These are phyloP conservation scores for Beauveria sp. DNA, from an alignment of 2,329 filamentous ascomycete genomes.

Conservation along the genomic window DNA sequence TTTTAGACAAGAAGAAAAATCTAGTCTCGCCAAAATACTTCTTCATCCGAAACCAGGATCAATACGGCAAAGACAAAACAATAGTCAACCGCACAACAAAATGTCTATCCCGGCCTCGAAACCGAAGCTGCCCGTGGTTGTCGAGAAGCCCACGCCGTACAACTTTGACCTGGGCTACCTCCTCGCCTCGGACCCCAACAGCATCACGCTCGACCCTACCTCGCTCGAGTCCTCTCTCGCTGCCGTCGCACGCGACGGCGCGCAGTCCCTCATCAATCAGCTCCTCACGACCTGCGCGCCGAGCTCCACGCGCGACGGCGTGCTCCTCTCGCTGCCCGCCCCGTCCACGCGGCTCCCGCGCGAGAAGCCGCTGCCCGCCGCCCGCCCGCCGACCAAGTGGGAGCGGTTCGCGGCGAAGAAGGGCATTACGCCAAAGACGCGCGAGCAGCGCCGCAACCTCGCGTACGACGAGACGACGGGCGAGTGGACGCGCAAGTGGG, in stretches of 20 bases:
- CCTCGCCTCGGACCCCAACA: constrained; percentile 80
- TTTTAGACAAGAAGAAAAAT: neutral
- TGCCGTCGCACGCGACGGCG: constrained; percentile 74
- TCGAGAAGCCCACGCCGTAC: constrained; percentile 81
- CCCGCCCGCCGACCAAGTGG: constrained; percentile 86
- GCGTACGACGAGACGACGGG: constrained; percentile 77
- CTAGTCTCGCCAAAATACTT: neutral
- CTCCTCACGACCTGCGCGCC: constrained; percentile 83
- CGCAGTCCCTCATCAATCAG: constrained; percentile 89
- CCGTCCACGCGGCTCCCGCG: constrained; percentile 68
- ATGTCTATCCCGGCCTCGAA: constrained; percentile 32
- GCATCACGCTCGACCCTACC: constrained; percentile 49
- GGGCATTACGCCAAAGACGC: constrained; percentile 84
- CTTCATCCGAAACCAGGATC: neutral
- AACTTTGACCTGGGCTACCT: constrained; percentile 89
- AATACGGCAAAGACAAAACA: too few relatives aligned
- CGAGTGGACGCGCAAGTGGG: constrained; percentile 92
- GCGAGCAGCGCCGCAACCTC: constrained; percentile 65
- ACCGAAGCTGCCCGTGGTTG: constrained; percentile 52
- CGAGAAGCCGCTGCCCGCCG: constrained; percentile 81
- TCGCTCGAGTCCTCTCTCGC: constrained; percentile 61
- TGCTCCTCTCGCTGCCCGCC: constrained; percentile 70
- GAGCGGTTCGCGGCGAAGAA: constrained; percentile 94
- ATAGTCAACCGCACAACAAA: neutral
- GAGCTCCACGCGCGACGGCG: constrained; percentile 57